Percentiles rank a stretch among this genome's conserved stretches.
phyloP scores from a whole-genome alignment of 2,329 filamentous ascomycete species.

The Tolypocladium cylindrosporum region DNA sequence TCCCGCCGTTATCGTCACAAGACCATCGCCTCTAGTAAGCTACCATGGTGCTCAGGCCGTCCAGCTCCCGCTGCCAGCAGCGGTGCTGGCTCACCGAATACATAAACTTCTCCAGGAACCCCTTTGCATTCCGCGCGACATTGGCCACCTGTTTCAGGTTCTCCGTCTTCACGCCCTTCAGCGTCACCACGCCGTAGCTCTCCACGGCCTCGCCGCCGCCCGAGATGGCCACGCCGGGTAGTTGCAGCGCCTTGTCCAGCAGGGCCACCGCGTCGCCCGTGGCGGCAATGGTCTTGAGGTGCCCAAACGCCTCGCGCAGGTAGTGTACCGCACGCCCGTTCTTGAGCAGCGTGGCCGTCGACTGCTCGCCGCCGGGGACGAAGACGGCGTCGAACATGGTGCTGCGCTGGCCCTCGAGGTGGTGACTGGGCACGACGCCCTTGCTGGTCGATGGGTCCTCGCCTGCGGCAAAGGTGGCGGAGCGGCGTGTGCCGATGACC shows the following conservation, averaged over 20 bases:
- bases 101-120: conserved; percentile 63
- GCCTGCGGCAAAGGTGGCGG: conserved; percentile 52
- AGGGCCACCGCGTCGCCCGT: conserved; percentile 62
- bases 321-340: conserved; percentile 68
- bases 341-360: conserved; percentile 51
- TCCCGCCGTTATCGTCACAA: no score
- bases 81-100: conserved; percentile 61
- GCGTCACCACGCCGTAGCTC: conserved; percentile 70
- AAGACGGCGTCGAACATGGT: conserved; percentile 76
- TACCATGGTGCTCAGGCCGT: conserved; percentile 56
- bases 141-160: conserved; percentile 51
- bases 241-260: conserved; percentile 37
- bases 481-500: conserved; percentile 61
- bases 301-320: conserved; percentile 71
- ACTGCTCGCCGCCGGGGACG: conserved; percentile 60
- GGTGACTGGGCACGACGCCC: conserved; percentile 60
- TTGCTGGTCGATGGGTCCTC: conserved; percentile 40
- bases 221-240: conserved; percentile 32
- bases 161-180: conserved; percentile 40
- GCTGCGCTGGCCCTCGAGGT: conserved; percentile 69
- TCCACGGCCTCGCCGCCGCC: conserved; percentile 40
- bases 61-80: conserved; percentile 64
- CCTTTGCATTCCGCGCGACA: conserved; percentile 56
- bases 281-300: conserved; percentile 69
- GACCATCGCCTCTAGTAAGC: conserved; percentile 36